Evolutionary conservation across 2,329 filamentous ascomycete species (phyloP), one percentile per base, ranked within the genome.

Genomic region (Hawksworthiomyces lignivorus): DNA sequence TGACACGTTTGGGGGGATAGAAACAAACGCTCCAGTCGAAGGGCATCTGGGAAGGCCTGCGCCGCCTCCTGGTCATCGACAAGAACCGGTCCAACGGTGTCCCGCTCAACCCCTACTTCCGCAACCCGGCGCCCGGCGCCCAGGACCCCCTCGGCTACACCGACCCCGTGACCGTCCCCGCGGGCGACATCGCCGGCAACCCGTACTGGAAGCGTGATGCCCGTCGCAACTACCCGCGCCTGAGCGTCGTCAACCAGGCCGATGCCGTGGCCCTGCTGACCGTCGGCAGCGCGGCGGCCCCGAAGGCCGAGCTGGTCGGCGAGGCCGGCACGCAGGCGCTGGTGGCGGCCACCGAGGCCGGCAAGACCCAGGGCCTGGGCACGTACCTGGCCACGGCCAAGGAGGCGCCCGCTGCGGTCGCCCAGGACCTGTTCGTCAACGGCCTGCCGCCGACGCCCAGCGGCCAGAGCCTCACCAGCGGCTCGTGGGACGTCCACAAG

Each of bases 201-300:
- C 80, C 87, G 28, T 94, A 96, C 71, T 98, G 88, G 87, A 94
- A 94, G 74, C 88, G 92, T 56, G 92, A 98, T 59, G 64, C 70
- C 48, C 84, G 92, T 54, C 78, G 92, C 56, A 74, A 73, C 56
- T 97, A 97, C 68, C 85, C 92, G 24, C 75, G 73, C 54, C 73
- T 84, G 43, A 90, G 84, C 57, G 80, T 86, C 34, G 76, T 98
- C 48, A 82, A 71, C 46, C 92, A 97, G 70, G 77, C 77, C 35
- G 85, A 97, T 62, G 81, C 87, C 39, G 92, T 92, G 19, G 84
- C 83, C 31, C 76, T 98, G 54, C 72, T 98, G 59, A 81, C 75
- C 21, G 80, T 97, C 33, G 92, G 92, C 52, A 95, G 83, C 65
- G 83, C 82, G 43, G 82, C 78, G 10, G 70, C 69, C 36, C 90